Conservation (phyloP, 257 asterid genomes). For the Capsicum chinense region DNA sequence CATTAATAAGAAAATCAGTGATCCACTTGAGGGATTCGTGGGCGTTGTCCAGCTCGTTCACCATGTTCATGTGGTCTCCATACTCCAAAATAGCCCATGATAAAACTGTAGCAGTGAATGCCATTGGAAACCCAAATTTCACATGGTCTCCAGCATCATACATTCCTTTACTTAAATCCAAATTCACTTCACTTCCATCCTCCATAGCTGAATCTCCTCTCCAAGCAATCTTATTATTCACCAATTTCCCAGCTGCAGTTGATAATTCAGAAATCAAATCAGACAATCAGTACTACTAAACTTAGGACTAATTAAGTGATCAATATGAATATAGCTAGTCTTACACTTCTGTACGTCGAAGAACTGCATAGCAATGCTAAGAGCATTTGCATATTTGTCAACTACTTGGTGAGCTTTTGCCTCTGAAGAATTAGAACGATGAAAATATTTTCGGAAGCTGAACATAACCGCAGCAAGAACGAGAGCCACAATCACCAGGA, state of each 20-base stretch:
- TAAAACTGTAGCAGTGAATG: slow-evolving; percentile 68
- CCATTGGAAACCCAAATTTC: slow-evolving; percentile 75
- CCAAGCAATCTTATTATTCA: slow-evolving; percentile 56
- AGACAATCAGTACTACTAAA: neutral
- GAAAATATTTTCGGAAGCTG: slow-evolving; percentile 45
- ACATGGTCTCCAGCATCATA: slow-evolving; percentile 70
- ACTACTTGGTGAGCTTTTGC: slow-evolving; percentile 23
- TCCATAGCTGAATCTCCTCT: slow-evolving; percentile 64
- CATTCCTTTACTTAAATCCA: slow-evolving; percentile 64
- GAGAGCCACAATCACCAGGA: slow-evolving; percentile 40
- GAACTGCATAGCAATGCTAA: slow-evolving; percentile 56
- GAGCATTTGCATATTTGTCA: slow-evolving; percentile 52
- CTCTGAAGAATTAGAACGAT: slow-evolving; percentile 24
- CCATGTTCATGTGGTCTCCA: slow-evolving; percentile 47
- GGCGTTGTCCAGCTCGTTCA: slow-evolving; percentile 46
- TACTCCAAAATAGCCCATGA: slow-evolving; percentile 69
- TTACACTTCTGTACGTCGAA: slow-evolving; percentile 69
- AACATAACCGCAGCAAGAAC: slow-evolving; percentile 50
- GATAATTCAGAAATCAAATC: neutral
- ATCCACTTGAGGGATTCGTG: slow-evolving; percentile 61
- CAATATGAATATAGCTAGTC: neutral
- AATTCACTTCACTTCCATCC: slow-evolving; percentile 55
- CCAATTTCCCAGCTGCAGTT: slow-evolving; percentile 67
- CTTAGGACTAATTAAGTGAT: neutral
- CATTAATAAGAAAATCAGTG: slow-evolving; percentile 64